phyloP scores from a whole-genome alignment of 73 alveolate species.

The Halteria grandinella region DNA sequence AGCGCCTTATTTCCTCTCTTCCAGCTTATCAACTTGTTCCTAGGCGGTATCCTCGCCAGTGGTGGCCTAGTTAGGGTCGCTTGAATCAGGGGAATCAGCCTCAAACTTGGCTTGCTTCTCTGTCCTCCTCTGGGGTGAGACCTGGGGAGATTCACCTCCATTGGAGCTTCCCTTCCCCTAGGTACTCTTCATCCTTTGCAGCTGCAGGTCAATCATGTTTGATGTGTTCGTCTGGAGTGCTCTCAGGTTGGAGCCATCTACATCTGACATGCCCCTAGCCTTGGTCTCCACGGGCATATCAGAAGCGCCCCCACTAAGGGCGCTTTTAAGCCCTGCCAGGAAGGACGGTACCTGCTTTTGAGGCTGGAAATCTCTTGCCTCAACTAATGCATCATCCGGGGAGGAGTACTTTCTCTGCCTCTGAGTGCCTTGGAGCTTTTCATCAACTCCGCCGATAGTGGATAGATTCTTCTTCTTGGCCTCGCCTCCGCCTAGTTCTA shows the following conservation, averaged over 20 bases:
- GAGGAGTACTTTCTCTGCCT: not conserved
- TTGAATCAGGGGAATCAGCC: no score
- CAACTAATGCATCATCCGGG: no score
- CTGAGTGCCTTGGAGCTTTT: not conserved
- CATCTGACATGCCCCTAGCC: conserved; percentile 46
- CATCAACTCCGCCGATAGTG: no score
- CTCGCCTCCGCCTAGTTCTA: not conserved
- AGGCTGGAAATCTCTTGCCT: no score
- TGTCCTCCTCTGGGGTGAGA: conserved; percentile 13
- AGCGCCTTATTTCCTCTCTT: no score
- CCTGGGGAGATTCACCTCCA: conserved; percentile 13
- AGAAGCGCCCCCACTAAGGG: no score
- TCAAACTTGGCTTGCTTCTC: not conserved
- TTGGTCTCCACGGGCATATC: conserved; percentile 40
- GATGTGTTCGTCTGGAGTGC: conserved; percentile 6
- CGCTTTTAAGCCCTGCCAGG: no score
- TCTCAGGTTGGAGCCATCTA: conserved; percentile 23
- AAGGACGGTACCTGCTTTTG: no score
- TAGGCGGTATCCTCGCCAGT: no score
- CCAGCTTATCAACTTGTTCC: no score
- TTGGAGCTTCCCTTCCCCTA: not conserved
- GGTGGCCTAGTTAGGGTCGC: no score
- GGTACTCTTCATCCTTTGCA: not conserved
- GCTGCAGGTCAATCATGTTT: not conserved
- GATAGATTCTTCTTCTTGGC: not conserved